Percentiles rank a stretch among this genome's conserved stretches.
Conservation (phyloP, 306 rosid species). For the Castanea mollissima region DNA sequence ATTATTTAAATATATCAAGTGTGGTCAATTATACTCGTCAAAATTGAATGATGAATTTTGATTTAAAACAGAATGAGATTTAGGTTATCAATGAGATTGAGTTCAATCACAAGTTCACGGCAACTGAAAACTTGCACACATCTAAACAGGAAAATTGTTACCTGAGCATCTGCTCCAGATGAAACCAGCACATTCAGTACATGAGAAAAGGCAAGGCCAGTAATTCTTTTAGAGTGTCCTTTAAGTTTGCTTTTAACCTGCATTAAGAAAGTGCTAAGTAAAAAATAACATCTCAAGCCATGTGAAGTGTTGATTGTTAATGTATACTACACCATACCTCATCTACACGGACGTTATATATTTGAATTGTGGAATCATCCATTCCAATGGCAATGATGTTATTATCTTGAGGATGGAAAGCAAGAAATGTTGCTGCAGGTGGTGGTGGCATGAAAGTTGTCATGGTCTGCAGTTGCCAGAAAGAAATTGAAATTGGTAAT, state of each 20-base stretch:
- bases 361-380: constrained; percentile 97
- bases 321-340: constrained; percentile 56
- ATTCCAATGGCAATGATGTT: constrained; percentile 96
- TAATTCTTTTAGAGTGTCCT: constrained; percentile 92
- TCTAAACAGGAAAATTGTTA: constrained; percentile 19
- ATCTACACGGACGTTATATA: constrained; percentile 90
- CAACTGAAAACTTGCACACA: background rate
- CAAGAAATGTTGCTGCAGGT: constrained; percentile 97
- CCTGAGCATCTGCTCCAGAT: constrained; percentile 99
- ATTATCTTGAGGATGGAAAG: constrained; percentile 96
- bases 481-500: constrained; percentile 36
- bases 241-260: constrained; percentile 98
- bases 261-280: constrained; percentile 22
- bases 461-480: constrained; percentile 77
- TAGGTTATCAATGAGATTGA: background rate
- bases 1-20: background rate
- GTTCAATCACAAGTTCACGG: background rate
- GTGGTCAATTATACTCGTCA: too few species aligned
- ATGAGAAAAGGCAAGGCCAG: constrained; percentile 94
- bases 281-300: constrained; percentile 25
- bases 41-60: background rate
- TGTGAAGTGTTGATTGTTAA: constrained; percentile 5
- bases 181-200: constrained; percentile 82
- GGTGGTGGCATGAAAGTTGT: constrained; percentile 98
- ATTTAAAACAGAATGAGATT: background rate